Evolutionary conservation across 2,329 filamentous ascomycete genomes (phyloP).

Genomic region (Zymoseptoria pseudotritici): DNA sequence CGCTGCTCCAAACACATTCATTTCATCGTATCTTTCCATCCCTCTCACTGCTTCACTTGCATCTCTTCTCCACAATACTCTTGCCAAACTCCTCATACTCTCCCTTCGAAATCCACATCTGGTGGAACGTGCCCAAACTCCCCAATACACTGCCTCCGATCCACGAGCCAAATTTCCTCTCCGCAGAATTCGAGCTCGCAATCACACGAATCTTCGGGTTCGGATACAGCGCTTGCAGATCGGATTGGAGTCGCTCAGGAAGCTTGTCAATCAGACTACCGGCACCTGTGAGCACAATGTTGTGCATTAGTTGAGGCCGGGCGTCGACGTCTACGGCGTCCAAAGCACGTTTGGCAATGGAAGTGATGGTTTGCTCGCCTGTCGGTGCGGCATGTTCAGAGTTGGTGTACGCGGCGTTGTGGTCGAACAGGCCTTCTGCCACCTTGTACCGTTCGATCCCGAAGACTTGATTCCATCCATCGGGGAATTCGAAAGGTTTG

Average conservation of each 20-base stretch:
- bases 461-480: conserved; percentile 94
- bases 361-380: conserved; percentile 66
- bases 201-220: conserved; percentile 81
- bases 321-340: conserved; percentile 82
- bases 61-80: conserved; percentile 88
- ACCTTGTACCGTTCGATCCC: conserved; percentile 78
- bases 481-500: conserved; percentile 91
- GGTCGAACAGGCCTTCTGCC: conserved; percentile 86
- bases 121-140: conserved; percentile 93
- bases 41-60: conserved; percentile 57
- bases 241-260: conserved; percentile 79
- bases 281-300: conserved; percentile 88
- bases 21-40: neutral
- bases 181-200: conserved; percentile 75
- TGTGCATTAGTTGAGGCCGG: conserved; percentile 71
- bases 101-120: conserved; percentile 97
- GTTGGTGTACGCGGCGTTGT: conserved; percentile 59
- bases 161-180: conserved; percentile 89
- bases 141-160: conserved; percentile 93
- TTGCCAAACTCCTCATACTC: conserved; percentile 95
- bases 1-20: neutral
- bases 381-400: conserved; percentile 48
- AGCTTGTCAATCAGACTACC: conserved; percentile 84
- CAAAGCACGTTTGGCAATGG: conserved; percentile 70
- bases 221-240: conserved; percentile 74